Conservation (phyloP, 768 basidiomycete genomes). For the Trametes villosa region DNA sequence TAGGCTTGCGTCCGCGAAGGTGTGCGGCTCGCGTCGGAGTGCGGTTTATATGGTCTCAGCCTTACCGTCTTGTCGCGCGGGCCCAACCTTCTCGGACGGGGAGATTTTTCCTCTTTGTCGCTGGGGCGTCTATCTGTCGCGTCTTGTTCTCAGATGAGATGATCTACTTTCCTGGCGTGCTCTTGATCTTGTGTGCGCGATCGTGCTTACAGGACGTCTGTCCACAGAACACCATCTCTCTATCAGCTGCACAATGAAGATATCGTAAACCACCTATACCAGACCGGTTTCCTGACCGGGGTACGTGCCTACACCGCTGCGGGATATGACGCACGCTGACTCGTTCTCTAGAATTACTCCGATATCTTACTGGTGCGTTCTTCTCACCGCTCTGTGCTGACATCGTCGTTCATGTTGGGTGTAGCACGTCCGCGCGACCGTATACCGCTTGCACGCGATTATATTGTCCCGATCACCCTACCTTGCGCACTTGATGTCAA, state of each 20-base stretch:
- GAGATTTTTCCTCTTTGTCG: not conserved
- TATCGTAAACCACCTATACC: slow-evolving; percentile 78
- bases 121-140: slow-evolving; percentile 13
- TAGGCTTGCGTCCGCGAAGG: too few species aligned
- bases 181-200: not conserved
- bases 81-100: not conserved
- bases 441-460: slow-evolving; percentile 81
- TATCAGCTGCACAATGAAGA: slow-evolving; percentile 74
- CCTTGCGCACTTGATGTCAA: slow-evolving; percentile 87
- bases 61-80: not conserved
- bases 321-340: not conserved
- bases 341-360: slow-evolving; percentile 67
- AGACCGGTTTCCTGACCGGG: slow-evolving; percentile 80
- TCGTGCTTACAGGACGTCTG: not conserved
- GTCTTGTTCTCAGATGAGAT: slow-evolving; percentile 2
- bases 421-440: slow-evolving; percentile 75
- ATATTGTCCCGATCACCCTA: slow-evolving; percentile 87
- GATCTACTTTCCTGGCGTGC: not conserved
- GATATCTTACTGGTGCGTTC: slow-evolving; percentile 70
- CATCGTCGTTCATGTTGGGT: slow-evolving; percentile 13
- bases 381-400: not conserved
- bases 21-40: too few species aligned
- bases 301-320: slow-evolving; percentile 49
- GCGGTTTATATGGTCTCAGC: not conserved
- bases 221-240: slow-evolving; percentile 35